Evolutionary conservation across 139 green algal genomes (phyloP).

Genomic region (Chlamydomonas sp.): DNA sequence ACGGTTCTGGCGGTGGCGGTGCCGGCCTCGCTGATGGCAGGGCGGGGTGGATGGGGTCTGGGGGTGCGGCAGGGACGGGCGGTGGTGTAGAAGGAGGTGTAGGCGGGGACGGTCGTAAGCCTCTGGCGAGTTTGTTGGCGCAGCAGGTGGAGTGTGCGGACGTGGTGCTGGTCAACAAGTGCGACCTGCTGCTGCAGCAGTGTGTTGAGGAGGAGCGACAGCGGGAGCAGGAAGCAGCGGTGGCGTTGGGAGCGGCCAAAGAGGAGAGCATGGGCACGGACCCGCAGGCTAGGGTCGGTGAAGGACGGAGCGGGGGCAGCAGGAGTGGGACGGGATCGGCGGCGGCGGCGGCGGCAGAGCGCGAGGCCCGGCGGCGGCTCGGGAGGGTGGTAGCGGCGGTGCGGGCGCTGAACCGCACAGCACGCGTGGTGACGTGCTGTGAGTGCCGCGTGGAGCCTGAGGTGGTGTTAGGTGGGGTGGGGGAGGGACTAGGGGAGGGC

Average conservation of each 20-base stretch:
- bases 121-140: background rate
- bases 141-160: conserved; percentile 14
- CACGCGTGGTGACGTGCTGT: background rate
- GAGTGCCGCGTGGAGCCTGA: background rate
- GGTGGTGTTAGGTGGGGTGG: background rate
- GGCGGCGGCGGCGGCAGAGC: background rate
- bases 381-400: conserved; percentile 3
- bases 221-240: background rate
- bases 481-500: no score
- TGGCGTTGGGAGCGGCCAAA: background rate
- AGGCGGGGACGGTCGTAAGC: no score
- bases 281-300: background rate
- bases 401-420: conserved; percentile 20
- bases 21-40: no score
- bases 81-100: no score
- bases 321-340: background rate
- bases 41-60: no score
- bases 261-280: background rate
- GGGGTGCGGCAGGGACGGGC: no score
- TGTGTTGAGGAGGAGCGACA: background rate
- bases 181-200: conserved; percentile 4
- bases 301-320: background rate
- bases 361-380: background rate
- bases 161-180: conserved; percentile 38
- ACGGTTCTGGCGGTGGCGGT: no score